Evolutionary conservation across 2,329 filamentous ascomycete species (phyloP).

Genomic region (Albifimbria verrucaria): DNA sequence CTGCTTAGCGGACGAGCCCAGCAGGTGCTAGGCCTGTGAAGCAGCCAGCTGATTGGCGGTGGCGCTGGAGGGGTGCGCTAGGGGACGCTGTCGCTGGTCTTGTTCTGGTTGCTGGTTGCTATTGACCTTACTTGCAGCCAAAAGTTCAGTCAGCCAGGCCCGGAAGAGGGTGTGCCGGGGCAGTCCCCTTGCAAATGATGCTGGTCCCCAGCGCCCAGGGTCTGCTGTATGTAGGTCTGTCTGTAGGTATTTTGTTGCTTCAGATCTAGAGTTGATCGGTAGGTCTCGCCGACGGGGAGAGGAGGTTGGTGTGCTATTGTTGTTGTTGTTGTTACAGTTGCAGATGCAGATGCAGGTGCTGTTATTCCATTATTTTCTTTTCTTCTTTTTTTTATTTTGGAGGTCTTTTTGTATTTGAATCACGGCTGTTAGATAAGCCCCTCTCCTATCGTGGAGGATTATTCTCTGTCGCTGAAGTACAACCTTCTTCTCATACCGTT

Average conservation of each 20-base stretch:
- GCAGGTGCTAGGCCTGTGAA: background rate
- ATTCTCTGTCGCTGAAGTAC: no score
- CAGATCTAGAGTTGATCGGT: background rate
- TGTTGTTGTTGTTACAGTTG: background rate
- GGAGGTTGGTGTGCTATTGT: background rate
- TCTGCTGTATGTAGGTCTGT: no score
- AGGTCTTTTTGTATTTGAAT: no score
- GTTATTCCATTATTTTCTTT: no score
- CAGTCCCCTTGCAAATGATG: background rate
- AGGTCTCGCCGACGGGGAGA: no score
- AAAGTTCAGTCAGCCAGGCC: no score
- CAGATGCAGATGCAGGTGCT: no score
- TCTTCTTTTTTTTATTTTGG: no score
- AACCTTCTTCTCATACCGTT: no score
- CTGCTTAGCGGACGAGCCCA: background rate
- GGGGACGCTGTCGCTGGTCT: background rate
- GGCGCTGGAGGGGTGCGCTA: background rate
- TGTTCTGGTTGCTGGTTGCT: background rate
- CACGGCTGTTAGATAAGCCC: no score
- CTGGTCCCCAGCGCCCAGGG: background rate
- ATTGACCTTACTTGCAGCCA: no score
- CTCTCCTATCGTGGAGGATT: no score
- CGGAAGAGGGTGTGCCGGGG: background rate
- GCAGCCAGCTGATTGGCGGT: background rate
- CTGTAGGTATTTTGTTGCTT: background rate